These are phyloP conservation scores for Monosporascus ibericus DNA, from an alignment of 2,329 filamentous ascomycete genomes.

Conservation along the genomic window DNA sequence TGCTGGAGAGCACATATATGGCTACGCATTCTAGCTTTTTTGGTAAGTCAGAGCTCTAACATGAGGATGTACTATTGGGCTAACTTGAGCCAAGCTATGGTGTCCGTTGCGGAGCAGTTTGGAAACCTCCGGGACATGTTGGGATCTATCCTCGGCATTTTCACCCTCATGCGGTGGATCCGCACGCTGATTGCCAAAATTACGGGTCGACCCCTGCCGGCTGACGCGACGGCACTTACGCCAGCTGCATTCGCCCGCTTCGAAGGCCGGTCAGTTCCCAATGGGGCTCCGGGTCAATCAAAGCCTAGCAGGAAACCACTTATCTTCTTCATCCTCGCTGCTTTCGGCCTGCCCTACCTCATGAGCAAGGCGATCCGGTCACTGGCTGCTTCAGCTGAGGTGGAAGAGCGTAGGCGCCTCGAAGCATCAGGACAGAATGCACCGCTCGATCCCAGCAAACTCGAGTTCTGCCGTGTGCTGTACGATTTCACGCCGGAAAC, in stretches of 20 bases:
- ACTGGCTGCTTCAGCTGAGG: constrained; percentile 77
- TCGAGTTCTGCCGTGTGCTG: constrained; percentile 91
- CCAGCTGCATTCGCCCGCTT: constrained; percentile 89
- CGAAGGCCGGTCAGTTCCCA: constrained; percentile 56
- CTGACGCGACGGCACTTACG: constrained; percentile 78
- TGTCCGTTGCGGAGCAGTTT: constrained; percentile 96
- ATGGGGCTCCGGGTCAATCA: constrained; percentile 59
- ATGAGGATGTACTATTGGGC: background rate
- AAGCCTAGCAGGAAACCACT: constrained; percentile 91
- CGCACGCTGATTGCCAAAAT: constrained; percentile 86
- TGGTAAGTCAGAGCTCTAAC: constrained; percentile 51
- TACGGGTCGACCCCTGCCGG: constrained; percentile 84
- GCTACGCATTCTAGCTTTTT: constrained; percentile 98
- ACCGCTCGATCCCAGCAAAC: constrained; percentile 75
- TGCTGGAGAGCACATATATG: constrained; percentile 99
- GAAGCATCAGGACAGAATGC: constrained; percentile 45
- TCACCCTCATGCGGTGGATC: constrained; percentile 92
- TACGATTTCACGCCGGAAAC: constrained; percentile 89
- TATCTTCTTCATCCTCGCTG: constrained; percentile 88
- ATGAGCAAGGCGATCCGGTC: constrained; percentile 94
- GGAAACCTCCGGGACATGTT: constrained; percentile 88
- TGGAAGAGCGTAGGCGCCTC: constrained; percentile 63
- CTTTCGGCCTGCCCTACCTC: constrained; percentile 91
- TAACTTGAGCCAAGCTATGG: constrained; percentile 64
- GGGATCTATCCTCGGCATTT: constrained; percentile 90